phyloP scores from a whole-genome alignment of 257 asterid genomes.

The Solanum rostratum region DNA sequence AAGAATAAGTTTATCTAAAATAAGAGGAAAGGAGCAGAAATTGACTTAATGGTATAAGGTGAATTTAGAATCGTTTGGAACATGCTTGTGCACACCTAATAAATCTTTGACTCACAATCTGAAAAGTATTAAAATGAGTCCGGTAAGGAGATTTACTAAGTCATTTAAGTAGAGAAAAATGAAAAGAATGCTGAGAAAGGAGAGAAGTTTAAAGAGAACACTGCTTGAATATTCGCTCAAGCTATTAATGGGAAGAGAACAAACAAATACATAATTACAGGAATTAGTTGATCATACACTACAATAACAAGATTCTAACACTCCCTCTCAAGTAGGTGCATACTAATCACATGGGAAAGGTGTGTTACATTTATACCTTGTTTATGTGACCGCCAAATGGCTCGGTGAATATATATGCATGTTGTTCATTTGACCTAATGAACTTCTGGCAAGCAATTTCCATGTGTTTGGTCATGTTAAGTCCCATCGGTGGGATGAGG shows the following conservation, averaged over 20 bases:
- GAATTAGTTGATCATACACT: neutral
- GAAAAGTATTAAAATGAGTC: neutral
- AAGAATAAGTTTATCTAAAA: neutral
- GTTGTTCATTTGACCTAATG: neutral
- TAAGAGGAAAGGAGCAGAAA: neutral
- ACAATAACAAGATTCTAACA: neutral
- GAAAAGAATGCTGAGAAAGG: neutral
- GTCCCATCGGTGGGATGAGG: too few relatives aligned
- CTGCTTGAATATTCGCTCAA: neutral
- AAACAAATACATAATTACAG: neutral
- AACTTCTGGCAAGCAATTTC: neutral
- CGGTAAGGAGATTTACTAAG: neutral
- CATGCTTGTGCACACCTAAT: neutral
- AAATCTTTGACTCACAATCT: neutral
- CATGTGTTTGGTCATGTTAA: neutral
- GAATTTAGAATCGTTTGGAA: neutral
- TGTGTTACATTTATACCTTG: neutral
- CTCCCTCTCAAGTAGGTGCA: neutral
- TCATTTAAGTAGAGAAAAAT: neutral
- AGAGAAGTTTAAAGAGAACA: neutral
- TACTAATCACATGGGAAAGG: neutral
- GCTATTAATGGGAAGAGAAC: neutral
- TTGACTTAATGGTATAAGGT: neutral
- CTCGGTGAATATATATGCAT: neutral
- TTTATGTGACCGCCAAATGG: neutral